These are phyloP conservation scores for Wallacemonas sp. DNA, from an alignment of 208 protist genomes.

Conservation along the genomic window DNA sequence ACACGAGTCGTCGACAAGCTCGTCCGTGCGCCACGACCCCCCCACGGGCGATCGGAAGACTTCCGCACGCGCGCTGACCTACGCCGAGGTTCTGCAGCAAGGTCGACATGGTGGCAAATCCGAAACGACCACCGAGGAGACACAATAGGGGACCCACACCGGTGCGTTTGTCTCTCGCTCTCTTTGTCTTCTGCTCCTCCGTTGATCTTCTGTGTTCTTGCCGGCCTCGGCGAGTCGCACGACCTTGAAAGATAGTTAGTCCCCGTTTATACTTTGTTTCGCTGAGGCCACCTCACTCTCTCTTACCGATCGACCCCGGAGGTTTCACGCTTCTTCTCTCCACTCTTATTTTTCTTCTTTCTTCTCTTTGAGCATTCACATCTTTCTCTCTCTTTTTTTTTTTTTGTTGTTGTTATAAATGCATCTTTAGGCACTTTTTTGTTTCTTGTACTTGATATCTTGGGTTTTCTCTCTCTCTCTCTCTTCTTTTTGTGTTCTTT, in stretches of 20 bases:
- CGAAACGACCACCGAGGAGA: too few relatives aligned
- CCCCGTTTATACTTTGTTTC: constrained; percentile 13
- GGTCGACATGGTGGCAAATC: not conserved
- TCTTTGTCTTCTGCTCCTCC: constrained; percentile 13
- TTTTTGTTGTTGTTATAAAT: too few relatives aligned
- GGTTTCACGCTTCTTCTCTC: constrained; percentile 7
- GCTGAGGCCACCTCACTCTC: too few relatives aligned
- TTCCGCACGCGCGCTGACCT: not conserved
- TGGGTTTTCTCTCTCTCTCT: too few relatives aligned
- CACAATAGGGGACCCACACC: too few relatives aligned
- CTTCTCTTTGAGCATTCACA: not conserved
- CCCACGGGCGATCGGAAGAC: not conserved
- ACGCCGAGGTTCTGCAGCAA: constrained; percentile 5
- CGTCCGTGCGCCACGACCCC: too few relatives aligned
- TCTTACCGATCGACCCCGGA: constrained; percentile 12
- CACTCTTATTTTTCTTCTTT: constrained; percentile 14
- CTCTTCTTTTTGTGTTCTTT: too few relatives aligned
- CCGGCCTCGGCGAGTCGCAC: not conserved
- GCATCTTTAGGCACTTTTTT: too few relatives aligned
- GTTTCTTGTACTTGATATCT: too few relatives aligned
- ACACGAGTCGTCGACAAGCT: not conserved
- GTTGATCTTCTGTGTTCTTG: constrained; percentile 4
- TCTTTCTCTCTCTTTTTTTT: constrained; percentile 23
- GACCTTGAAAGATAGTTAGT: not conserved
- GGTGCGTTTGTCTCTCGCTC: constrained; percentile 3